phyloP scores from a whole-genome alignment of 805 yeast species.

The Komagataella phaffii region DNA sequence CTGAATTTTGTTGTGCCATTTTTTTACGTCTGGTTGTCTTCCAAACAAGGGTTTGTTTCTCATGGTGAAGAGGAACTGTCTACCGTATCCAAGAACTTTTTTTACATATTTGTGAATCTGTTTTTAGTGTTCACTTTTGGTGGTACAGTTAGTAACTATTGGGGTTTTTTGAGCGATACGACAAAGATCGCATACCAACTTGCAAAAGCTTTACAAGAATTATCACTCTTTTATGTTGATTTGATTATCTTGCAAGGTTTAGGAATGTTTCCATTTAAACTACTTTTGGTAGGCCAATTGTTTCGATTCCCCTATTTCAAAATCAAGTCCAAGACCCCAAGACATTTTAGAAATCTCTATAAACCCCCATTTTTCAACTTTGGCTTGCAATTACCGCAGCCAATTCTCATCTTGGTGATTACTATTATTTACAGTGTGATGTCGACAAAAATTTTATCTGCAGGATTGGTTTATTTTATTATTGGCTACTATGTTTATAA shows the following conservation, averaged over 20 bases:
- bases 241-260: slow-evolving; percentile 69
- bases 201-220: slow-evolving; percentile 67
- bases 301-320: slow-evolving; percentile 60
- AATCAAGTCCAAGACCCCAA: slow-evolving; percentile 60
- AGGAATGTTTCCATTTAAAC: slow-evolving; percentile 82
- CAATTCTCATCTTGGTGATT: slow-evolving; percentile 72
- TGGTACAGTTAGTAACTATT: slow-evolving; percentile 75
- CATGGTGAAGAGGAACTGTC: slow-evolving; percentile 89
- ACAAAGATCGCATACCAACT: slow-evolving; percentile 77
- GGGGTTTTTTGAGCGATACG: slow-evolving; percentile 78
- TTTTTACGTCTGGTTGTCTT: slow-evolving; percentile 71
- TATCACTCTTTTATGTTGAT: slow-evolving; percentile 84
- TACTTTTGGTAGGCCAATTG: slow-evolving; percentile 70
- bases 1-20: slow-evolving; percentile 78
- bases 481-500: slow-evolving; percentile 84
- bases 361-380: slow-evolving; percentile 88
- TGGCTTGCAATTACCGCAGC: slow-evolving; percentile 86
- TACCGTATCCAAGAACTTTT: slow-evolving; percentile 83
- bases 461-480: slow-evolving; percentile 74
- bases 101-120: slow-evolving; percentile 86
- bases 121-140: slow-evolving; percentile 89
- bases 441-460: slow-evolving; percentile 74
- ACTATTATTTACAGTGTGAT: slow-evolving; percentile 80
- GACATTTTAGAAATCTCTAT: slow-evolving; percentile 64
- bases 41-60: slow-evolving; percentile 79